Evolutionary conservation across 2,329 filamentous ascomycete genomes (phyloP).

Genomic region (Rutstroemia sydowiana): DNA sequence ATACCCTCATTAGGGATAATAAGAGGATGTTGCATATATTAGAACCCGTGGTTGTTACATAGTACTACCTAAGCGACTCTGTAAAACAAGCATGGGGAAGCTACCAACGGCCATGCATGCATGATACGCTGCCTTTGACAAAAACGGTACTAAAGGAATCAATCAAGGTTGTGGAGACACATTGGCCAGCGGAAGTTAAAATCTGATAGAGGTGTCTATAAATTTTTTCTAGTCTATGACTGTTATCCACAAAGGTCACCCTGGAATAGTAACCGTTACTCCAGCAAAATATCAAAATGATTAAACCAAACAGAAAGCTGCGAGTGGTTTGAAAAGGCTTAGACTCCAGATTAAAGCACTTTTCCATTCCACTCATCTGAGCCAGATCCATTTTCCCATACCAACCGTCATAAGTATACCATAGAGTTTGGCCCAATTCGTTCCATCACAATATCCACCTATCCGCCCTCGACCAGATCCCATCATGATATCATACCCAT

Average conservation of each 20-base stretch:
- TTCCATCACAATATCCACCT: not conserved
- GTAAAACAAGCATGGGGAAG: not conserved
- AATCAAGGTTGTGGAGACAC: no score
- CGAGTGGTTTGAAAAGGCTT: not conserved
- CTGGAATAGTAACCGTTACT: not conserved
- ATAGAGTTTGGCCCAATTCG: not conserved
- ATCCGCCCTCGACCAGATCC: not conserved
- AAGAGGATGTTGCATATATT: no score
- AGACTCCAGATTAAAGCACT: conserved; percentile 5
- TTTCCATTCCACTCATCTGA: conserved; percentile 1
- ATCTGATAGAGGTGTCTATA: no score
- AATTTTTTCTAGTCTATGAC: not conserved
- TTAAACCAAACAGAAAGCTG: not conserved
- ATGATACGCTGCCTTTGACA: no score
- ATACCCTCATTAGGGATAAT: not conserved
- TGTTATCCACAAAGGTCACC: not conserved
- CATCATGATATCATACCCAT: not conserved
- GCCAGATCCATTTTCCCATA: not conserved
- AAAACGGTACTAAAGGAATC: no score
- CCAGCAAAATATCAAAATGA: not conserved
- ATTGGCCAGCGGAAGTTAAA: no score
- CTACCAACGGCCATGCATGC: no score
- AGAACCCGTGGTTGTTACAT: not conserved
- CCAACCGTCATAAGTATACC: not conserved
- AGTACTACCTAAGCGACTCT: not conserved